Evolutionary conservation across 1,284 basidiomycete genomes (phyloP).

Genomic region (Moesziomyces antarcticus): DNA sequence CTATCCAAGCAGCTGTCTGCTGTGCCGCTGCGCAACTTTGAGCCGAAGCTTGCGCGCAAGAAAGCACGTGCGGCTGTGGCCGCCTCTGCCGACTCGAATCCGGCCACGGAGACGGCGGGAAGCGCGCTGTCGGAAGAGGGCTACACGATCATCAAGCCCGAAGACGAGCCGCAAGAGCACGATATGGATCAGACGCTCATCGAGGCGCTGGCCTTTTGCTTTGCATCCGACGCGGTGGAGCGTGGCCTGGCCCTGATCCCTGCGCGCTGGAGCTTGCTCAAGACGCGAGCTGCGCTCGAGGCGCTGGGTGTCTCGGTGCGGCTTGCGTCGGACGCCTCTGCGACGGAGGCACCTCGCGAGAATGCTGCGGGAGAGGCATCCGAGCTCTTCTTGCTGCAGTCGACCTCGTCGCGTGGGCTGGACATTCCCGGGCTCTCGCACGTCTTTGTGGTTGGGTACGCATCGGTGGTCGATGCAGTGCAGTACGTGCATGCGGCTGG

Average conservation of each 20-base stretch:
- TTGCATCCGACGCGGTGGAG: conserved; percentile 52
- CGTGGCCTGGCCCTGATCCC: conserved; percentile 61
- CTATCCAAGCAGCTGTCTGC: conserved; percentile 22
- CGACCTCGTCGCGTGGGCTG: conserved; percentile 59
- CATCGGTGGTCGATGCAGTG: conserved; percentile 57
- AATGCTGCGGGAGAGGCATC: conserved; percentile 7
- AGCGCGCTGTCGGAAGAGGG: conserved; percentile 4
- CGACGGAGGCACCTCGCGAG: neutral
- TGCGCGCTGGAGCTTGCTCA: conserved; percentile 56
- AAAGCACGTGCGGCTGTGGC: neutral
- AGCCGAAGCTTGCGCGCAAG: conserved; percentile 30
- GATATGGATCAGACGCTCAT: conserved; percentile 54
- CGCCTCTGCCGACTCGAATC: neutral
- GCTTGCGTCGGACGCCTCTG: conserved; percentile 10
- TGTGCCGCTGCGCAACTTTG: conserved; percentile 43
- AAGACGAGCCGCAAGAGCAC: conserved; percentile 39
- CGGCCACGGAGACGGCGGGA: neutral
- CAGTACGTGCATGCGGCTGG: conserved; percentile 65
- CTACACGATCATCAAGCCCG: conserved; percentile 15
- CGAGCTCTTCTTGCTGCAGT: conserved; percentile 56
- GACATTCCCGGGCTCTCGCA: conserved; percentile 62
- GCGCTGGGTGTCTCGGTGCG: conserved; percentile 59
- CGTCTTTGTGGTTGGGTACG: conserved; percentile 62
- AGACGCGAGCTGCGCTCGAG: conserved; percentile 45
- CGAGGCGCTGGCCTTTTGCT: conserved; percentile 58